phyloP scores from a whole-genome alignment of 768 basidiomycete genomes.

The Tricholoma sp. region DNA sequence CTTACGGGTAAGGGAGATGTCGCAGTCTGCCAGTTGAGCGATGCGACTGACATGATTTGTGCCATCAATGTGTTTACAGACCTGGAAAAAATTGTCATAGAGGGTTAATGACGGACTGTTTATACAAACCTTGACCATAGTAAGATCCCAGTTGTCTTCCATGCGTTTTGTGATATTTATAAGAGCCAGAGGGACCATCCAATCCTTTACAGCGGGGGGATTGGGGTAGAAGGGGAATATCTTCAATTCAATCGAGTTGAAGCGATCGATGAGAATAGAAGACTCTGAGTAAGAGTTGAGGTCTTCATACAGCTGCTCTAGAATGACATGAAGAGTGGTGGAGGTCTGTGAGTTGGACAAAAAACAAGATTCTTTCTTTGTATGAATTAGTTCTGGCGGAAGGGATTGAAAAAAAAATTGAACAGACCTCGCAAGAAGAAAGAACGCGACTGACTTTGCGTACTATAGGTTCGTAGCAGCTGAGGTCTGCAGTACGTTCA shows the following conservation, averaged over 20 bases:
- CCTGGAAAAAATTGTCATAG: constrained; percentile 32
- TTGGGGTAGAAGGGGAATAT: constrained; percentile 97
- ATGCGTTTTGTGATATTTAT: constrained; percentile 76
- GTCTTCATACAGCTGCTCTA: constrained; percentile 96
- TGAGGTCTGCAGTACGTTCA: constrained; percentile 82
- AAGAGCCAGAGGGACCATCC: constrained; percentile 92
- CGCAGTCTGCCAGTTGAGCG: constrained; percentile 87
- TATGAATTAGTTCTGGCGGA: not conserved
- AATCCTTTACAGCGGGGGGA: constrained; percentile 83
- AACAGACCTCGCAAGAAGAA: constrained; percentile 75
- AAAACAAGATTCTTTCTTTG: constrained; percentile 83
- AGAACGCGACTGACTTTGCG: constrained; percentile 91
- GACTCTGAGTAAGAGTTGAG: constrained; percentile 97
- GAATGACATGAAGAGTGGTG: constrained; percentile 67
- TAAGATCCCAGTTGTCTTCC: constrained; percentile 95
- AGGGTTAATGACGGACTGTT: not conserved
- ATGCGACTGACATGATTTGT: constrained; percentile 89
- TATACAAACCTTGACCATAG: constrained; percentile 68
- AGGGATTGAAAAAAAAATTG: not conserved
- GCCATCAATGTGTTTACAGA: constrained; percentile 82
- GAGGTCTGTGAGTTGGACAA: constrained; percentile 71
- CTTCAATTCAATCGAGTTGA: constrained; percentile 93
- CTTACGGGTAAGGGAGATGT: constrained; percentile 72
- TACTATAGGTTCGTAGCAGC: constrained; percentile 94
- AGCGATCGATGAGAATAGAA: constrained; percentile 83